Conservation (phyloP, 176 grass and related monocot species). For the Triticum timopheevii region DNA sequence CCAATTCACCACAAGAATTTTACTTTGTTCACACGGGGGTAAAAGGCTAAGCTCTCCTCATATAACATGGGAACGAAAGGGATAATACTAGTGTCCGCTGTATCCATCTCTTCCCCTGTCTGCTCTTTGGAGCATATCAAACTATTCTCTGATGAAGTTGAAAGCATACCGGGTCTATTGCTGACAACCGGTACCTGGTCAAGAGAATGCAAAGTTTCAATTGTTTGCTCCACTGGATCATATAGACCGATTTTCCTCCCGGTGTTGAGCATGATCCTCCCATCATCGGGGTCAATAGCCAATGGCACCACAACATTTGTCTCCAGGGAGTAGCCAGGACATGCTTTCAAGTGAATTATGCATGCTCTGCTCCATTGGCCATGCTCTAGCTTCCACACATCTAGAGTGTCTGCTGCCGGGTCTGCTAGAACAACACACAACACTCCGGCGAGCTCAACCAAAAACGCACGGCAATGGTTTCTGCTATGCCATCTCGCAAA, state of each 20-base stretch:
- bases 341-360: neutral
- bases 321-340: neutral
- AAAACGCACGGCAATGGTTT: neutral
- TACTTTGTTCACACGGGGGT: neutral
- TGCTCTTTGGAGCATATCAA: neutral
- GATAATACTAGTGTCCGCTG: neutral
- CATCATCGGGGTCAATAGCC: neutral
- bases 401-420: neutral
- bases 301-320: neutral
- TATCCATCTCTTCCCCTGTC: neutral
- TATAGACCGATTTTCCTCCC: neutral
- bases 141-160: neutral
- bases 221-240: neutral
- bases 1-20: too few species aligned
- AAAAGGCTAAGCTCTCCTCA: neutral
- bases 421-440: conserved; percentile 7
- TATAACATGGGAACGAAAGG: neutral
- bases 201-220: neutral
- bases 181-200: neutral
- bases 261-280: neutral
- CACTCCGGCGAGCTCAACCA: neutral
- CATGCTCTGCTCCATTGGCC: neutral
- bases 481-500: neutral
- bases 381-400: conserved; percentile 16
- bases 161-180: neutral